These are phyloP conservation scores for Trametes cubensis DNA, from an alignment of 768 basidiomycete species.

Conservation along the genomic window DNA sequence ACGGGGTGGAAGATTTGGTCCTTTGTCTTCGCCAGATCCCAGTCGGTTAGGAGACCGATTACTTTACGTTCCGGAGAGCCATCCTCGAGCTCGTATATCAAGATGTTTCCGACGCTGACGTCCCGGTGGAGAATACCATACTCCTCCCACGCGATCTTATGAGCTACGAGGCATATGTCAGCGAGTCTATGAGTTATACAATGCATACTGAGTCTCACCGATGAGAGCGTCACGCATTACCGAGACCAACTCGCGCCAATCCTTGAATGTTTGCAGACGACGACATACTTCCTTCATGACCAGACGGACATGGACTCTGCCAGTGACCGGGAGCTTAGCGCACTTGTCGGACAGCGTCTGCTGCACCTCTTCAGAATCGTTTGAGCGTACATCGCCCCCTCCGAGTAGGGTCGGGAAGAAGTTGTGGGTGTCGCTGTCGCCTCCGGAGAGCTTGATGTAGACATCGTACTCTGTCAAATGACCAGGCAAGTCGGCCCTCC, in stretches of 20 bases:
- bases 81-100: too few species aligned
- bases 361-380: neutral
- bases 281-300: neutral
- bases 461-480: neutral
- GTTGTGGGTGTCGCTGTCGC: neutral
- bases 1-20: too few species aligned
- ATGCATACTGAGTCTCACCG: too few species aligned
- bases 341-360: neutral
- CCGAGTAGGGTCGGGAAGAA: neutral
- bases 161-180: too few species aligned
- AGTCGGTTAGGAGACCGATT: too few species aligned
- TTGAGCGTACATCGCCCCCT: neutral
- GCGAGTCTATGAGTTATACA: too few species aligned
- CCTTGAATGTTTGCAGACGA: neutral
- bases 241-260: neutral
- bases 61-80: too few species aligned
- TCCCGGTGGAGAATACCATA: too few species aligned
- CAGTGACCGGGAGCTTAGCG: neutral
- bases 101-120: too few species aligned
- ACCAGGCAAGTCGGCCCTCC: neutral
- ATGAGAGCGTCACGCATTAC: too few species aligned
- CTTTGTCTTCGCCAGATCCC: too few species aligned
- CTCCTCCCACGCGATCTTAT: too few species aligned
- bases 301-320: neutral
- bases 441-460: neutral